Conservation (phyloP, 768 basidiomycete genomes). For the Macrolepiota albuminosa region DNA sequence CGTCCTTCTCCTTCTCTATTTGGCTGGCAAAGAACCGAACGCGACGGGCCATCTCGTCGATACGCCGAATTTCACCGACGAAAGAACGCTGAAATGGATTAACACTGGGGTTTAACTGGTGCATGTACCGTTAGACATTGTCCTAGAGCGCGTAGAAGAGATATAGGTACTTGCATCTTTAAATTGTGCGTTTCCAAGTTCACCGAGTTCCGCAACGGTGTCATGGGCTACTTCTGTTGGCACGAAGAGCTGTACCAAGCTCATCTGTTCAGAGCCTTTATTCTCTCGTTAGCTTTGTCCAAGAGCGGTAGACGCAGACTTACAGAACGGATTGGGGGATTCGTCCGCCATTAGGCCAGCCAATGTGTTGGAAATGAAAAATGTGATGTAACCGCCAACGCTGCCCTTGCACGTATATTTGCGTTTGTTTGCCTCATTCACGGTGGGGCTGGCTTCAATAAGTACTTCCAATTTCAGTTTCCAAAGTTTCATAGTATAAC, state of each 20-base stretch:
- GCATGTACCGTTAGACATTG: conserved; percentile 2
- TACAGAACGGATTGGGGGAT: conserved; percentile 84
- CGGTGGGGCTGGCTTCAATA: too few relatives aligned
- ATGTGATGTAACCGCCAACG: neutral
- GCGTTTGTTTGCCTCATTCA: neutral
- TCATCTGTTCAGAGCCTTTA: conserved; percentile 95
- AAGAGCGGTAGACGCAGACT: conserved; percentile 20
- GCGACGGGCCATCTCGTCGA: conserved; percentile 95
- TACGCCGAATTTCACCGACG: conserved; percentile 89
- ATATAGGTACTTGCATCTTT: conserved; percentile 63
- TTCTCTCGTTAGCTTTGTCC: conserved; percentile 2
- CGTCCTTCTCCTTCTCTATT: conserved; percentile 81
- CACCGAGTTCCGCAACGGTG: conserved; percentile 91
- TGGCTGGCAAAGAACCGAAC: conserved; percentile 86
- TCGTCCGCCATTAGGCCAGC: conserved; percentile 60
- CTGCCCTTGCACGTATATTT: neutral
- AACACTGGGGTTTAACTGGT: conserved; percentile 86
- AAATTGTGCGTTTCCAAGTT: conserved; percentile 94
- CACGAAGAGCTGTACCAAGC: conserved; percentile 94
- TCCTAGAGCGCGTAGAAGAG: neutral
- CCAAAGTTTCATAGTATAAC: neutral
- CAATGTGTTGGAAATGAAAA: conserved; percentile 7
- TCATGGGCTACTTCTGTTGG: conserved; percentile 98
- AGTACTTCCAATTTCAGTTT: too few relatives aligned
- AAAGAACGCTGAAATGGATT: conserved; percentile 99